Base-by-base conservation (phyloP, 2,329 filamentous ascomycete species). In the Daldinia eschscholtzii region DNA sequence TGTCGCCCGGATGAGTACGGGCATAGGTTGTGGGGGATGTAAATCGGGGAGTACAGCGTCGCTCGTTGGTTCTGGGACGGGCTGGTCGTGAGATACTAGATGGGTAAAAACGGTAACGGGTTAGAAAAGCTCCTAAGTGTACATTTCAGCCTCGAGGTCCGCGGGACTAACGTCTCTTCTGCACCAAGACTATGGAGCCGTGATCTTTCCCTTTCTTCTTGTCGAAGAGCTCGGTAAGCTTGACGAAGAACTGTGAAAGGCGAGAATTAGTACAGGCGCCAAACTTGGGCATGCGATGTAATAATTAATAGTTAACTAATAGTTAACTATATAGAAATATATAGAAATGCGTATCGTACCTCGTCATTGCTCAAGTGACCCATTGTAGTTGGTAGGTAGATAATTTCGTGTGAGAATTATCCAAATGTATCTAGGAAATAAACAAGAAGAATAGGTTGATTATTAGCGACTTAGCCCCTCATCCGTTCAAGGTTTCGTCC, bases 1-100 rank as follows among this genome's bases (percentile, higher is more conserved):
- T 37, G 92, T 92, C 13, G 93, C 95, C 68, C 94, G 91, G 72
- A 99, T 88, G 50, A 98, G 83, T 66, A 98, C 83, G 6, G 94
- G 91, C 13, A 92, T 82, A 5, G 90, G 89, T 30, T 83, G 81
- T 10, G 86, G 80, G 13, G 86, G 86, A 66, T 86, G 80, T 1
- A 90, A 84, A 72, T 93, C 90, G 75, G 88, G 84, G 65, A 91
- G 84, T 13, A 86, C 83, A 61, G 87, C 83, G 44, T 84, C 83
- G 65, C 81, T 81, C 39, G 80, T 78, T 30, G 84, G 67, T 23
- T 82, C 75, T 5, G 83, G 76, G 44, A 84, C 74, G 66, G 84
- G 83, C 69, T 84, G 81, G 57, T 76, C 79, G 68, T 82, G 80
- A 13, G 82, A 80, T 65, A 85, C 85, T 87, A 68, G 39, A 60